Evolutionary conservation across 1,139 yeast genomes (phyloP), one percentile per base, ranked within the genome.

Genomic region (Debaryomyces nepalensis): DNA sequence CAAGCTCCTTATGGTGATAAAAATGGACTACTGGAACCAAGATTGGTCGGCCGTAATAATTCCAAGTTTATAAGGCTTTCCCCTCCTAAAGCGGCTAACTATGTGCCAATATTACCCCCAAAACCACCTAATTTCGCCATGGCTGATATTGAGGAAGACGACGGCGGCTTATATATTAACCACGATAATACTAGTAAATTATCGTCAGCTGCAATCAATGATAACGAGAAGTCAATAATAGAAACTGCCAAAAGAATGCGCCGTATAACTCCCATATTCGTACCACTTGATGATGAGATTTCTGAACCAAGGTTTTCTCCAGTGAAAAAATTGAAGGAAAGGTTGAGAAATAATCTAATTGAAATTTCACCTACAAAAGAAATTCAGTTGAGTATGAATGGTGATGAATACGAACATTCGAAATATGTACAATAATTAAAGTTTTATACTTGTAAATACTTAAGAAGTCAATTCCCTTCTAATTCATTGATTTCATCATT

Each of bases 181-280:
- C 30, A 24, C 12, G 23, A 16, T 7, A n/a, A 41, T 6, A n/a
- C 18, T 11, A 19, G 15, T 18, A 9, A 15, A 23, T 16, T 15
- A 5, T 24, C 23, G n/a, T 24, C 11, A 6, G 9, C 36, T 9
- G 30, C 10, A 15, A 18, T 19, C 34, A n/a, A n/a, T 7, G 53
- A 48, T 11, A 57, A 55, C 33, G 64, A 56, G 27, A 46, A 44
- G 26, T 54, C 58, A 2, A 42, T 58, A 1, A 61, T 72, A 11
- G 73, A 64, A 26, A 70, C 66, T 4, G 78, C 78, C 1, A 73
- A 72, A 47, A 52, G 54, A 30, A 49, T 69, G 35, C 54, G 70
- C 34, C 54, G 61, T 37, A 72, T 73, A 26, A 66, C 67, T 5
- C 78, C 78, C 1, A 69, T 73, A 6, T 55, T 60, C 42, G 59